Evolutionary conservation across 176 grass and related monocot genomes (phyloP).

Genomic region (Poa annua): DNA sequence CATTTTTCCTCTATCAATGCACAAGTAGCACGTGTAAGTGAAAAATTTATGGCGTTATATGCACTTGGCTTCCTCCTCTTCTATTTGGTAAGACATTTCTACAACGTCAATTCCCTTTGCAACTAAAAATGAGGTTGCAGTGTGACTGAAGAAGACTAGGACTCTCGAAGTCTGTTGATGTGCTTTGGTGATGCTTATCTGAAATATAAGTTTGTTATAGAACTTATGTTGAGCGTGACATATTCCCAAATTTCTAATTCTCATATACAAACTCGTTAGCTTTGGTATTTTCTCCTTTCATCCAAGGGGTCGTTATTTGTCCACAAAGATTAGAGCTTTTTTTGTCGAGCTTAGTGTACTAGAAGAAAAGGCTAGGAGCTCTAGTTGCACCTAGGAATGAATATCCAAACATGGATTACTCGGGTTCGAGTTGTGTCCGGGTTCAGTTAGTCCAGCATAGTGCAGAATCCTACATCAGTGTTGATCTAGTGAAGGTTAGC

Average conservation of each 20-base stretch:
- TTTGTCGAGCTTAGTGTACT: neutral
- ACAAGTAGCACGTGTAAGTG: neutral
- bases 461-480: neutral
- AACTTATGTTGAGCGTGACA: neutral
- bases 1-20: constrained; percentile 24
- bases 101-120: neutral
- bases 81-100: neutral
- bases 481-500: neutral
- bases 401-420: neutral
- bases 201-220: neutral
- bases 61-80: neutral
- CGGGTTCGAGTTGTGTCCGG: neutral
- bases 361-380: neutral
- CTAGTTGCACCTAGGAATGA: neutral
- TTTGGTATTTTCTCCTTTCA: neutral
- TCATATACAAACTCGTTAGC: neutral
- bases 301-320: neutral
- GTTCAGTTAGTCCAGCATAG: neutral
- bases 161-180: neutral
- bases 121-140: constrained; percentile 2
- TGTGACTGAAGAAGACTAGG: neutral
- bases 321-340: neutral
- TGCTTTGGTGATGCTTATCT: neutral
- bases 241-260: neutral
- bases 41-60: neutral